Conservation (phyloP, 1,139 yeast genomes). For the Kodamaea anthophila region DNA sequence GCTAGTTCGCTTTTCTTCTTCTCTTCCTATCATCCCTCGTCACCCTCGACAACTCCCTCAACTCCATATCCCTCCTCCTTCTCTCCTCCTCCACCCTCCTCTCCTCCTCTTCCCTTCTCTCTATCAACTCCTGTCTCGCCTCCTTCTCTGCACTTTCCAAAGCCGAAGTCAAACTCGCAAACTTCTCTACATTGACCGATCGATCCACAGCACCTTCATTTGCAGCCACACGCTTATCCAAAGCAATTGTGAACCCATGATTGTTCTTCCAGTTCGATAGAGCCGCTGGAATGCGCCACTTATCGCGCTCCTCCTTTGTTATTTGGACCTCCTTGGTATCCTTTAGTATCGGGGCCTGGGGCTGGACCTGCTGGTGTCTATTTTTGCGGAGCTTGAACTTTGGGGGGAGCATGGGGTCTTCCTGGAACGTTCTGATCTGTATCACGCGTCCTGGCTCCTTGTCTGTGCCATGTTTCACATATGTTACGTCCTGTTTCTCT, state of each 20-base stretch:
- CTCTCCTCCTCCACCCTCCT: slow-evolving; percentile 51
- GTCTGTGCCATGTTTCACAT: slow-evolving; percentile 17
- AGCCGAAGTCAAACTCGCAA: slow-evolving; percentile 63
- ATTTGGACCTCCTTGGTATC: slow-evolving; percentile 30
- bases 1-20: not conserved
- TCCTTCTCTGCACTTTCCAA: slow-evolving; percentile 66
- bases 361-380: slow-evolving; percentile 56
- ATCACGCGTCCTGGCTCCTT: slow-evolving; percentile 16
- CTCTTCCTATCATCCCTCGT: slow-evolving; percentile 35
- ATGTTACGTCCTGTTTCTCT: slow-evolving; percentile 13
- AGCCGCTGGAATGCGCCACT: slow-evolving; percentile 89
- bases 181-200: slow-evolving; percentile 51
- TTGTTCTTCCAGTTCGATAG: slow-evolving; percentile 96
- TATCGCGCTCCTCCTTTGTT: slow-evolving; percentile 70
- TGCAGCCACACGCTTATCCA: slow-evolving; percentile 69
- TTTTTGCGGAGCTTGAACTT: slow-evolving; percentile 70
- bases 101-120: slow-evolving; percentile 52
- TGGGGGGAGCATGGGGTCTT: slow-evolving; percentile 87
- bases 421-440: slow-evolving; percentile 34
- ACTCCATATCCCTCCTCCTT: slow-evolving; percentile 52
- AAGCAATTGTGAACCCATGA: slow-evolving; percentile 77
- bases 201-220: slow-evolving; percentile 34
- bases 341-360: slow-evolving; percentile 53
- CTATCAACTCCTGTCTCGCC: slow-evolving; percentile 65
- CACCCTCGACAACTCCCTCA: slow-evolving; percentile 53